phyloP scores from a whole-genome alignment of 441 rosid species.

The Raphanus hybrid region DNA sequence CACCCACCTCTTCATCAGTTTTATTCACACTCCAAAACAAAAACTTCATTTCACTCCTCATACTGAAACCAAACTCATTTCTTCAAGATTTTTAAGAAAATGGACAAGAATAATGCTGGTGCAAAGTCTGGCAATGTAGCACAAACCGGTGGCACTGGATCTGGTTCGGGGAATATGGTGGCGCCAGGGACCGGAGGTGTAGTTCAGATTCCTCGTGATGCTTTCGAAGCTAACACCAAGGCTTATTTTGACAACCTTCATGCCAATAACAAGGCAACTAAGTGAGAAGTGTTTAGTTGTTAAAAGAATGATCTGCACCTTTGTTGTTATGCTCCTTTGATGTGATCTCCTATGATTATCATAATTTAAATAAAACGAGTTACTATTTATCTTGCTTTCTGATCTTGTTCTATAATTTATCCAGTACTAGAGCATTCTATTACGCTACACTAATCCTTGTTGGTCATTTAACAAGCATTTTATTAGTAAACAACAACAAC shows the following conservation, averaged over 20 bases:
- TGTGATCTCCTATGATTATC: slow-evolving; percentile 18
- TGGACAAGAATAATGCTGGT: not conserved
- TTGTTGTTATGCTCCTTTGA: slow-evolving; percentile 7
- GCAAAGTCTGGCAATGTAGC: slow-evolving; percentile 4
- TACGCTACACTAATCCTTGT: not conserved
- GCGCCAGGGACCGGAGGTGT: slow-evolving; percentile 26
- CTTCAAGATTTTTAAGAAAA: not conserved
- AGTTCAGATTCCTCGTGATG: slow-evolving; percentile 18
- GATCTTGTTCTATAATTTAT: not conserved
- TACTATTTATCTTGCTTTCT: not conserved
- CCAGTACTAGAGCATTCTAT: not conserved
- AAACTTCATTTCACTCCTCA: not conserved
- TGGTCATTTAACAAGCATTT: not conserved
- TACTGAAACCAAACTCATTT: not conserved
- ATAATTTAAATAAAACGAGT: slow-evolving; percentile 21
- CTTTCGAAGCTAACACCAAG: slow-evolving; percentile 21
- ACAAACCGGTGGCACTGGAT: slow-evolving; percentile 7
- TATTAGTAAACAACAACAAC: not conserved
- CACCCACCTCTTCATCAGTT: not conserved
- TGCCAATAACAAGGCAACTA: slow-evolving; percentile 28
- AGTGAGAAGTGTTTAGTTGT: slow-evolving; percentile 8
- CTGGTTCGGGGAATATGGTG: slow-evolving; percentile 22
- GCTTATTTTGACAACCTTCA: slow-evolving; percentile 24
- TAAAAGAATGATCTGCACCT: not conserved
- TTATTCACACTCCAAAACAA: not conserved